Base-by-base conservation (phyloP, 129 eudicot species). In the Artemisia tridentata region DNA sequence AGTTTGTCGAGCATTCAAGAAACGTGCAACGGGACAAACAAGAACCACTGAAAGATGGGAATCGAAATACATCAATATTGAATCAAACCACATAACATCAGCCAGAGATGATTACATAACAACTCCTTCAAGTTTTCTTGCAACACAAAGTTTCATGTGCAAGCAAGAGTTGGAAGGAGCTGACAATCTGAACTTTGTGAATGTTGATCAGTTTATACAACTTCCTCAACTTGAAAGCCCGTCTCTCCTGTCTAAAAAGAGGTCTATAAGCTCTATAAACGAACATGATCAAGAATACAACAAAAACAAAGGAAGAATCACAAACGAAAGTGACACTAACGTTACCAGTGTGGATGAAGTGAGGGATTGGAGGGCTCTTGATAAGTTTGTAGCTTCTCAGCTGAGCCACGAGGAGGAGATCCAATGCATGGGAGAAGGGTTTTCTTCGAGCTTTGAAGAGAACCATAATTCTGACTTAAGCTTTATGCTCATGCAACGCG, bases 341-440 rank as follows among this genome's bases (percentile, higher is more conserved):
- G 13, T 16, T 63, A 63, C 9, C 27, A 27, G 16, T n/a, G 14
- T 7, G 15, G 38, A 69, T 57, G 80, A 85, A 76, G 87, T 87
- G 62, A 76, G 87, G 15, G 97, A 93, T 78, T 93, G 98, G 98
- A 89, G 98, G 85, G 96, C 69, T 18, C 91, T 93, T 56, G 98
- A 93, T 71, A 93, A 87, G 80, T 89, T 93, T 82, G 98, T 93
- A 21, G 98, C 98, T 54, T 93, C 98, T 27, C 98, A 93, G 72
- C 48, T 93, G 67, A 89, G 98, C 76, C 98, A 92, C 27, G 98
- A 82, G 69, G 83, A 81, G 31, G 77, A 78, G 45, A 71, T 63
- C 4, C 68, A 41, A 57, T 38, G 72, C 10, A 69, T 51, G 21
- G 74, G 72, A 60, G 84, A 68, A 63, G 41, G 56, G 59, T 71